phyloP scores from a whole-genome alignment of 352 stramenopile species.

The Peronospora destructor region DNA sequence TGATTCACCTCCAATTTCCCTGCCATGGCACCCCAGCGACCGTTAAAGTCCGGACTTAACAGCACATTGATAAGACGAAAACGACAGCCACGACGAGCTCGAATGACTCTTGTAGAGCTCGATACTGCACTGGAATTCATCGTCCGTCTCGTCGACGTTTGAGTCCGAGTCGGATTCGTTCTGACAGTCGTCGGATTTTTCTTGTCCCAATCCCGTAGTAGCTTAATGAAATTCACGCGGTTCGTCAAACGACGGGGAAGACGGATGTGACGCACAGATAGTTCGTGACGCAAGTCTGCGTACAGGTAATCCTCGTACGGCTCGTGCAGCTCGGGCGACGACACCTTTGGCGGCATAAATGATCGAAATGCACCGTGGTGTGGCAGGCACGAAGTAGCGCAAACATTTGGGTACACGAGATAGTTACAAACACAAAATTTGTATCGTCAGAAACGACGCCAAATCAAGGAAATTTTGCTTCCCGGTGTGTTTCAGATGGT shows the following conservation, averaged over 20 bases:
- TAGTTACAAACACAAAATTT: background rate
- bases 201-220: slow-evolving; percentile 36
- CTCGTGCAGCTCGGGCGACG: slow-evolving; percentile 20
- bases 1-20: slow-evolving; percentile 29
- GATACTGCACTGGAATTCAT: background rate
- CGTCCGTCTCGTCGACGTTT: slow-evolving; percentile 2
- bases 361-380: slow-evolving; percentile 2
- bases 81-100: slow-evolving; percentile 46
- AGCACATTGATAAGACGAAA: slow-evolving; percentile 70
- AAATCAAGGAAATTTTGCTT: too few relatives aligned
- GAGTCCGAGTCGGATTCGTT: background rate
- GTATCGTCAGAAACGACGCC: too few relatives aligned
- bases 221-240: slow-evolving; percentile 22
- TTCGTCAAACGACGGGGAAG: slow-evolving; percentile 15
- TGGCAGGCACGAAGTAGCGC: background rate
- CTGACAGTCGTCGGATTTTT: slow-evolving; percentile 1
- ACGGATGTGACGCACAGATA: slow-evolving; percentile 25
- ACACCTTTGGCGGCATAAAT: slow-evolving; percentile 18
- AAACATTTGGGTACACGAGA: slow-evolving; percentile 3
- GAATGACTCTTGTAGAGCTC: slow-evolving; percentile 8
- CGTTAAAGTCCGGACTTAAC: slow-evolving; percentile 48
- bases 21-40: slow-evolving; percentile 47
- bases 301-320: slow-evolving; percentile 41
- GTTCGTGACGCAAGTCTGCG: slow-evolving; percentile 32
- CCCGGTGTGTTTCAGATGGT: background rate